phyloP scores from a whole-genome alignment of 1,284 basidiomycete species.

The Sphaerobolus stellatus region DNA sequence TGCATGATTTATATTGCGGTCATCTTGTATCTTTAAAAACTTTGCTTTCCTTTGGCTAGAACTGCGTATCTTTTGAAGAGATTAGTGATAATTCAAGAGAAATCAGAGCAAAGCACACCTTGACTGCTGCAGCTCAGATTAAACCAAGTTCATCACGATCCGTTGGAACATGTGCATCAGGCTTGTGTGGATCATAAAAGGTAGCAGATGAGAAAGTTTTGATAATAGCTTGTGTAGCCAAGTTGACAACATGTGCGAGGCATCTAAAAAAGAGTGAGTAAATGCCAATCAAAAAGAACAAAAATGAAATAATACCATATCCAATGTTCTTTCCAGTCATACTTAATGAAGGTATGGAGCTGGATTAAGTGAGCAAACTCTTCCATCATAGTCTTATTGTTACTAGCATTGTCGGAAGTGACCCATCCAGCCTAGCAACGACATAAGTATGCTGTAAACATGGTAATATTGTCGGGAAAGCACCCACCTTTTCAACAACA shows the following conservation, averaged over 20 bases:
- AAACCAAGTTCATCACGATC: conserved; percentile 31
- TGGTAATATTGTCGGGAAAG: not conserved
- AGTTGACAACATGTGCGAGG: conserved; percentile 40
- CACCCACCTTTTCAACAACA: conserved; percentile 17
- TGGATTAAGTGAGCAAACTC: conserved; percentile 10
- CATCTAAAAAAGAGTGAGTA: conserved; percentile 31
- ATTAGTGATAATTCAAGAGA: not conserved
- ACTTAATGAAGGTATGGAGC: not conserved
- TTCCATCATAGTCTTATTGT: conserved; percentile 24
- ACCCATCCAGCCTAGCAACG: conserved; percentile 28
- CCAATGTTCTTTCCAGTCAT: not conserved
- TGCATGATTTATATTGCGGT: conserved; percentile 5
- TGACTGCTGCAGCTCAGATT: conserved; percentile 30
- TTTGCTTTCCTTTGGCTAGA: conserved; percentile 33
- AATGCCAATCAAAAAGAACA: not conserved
- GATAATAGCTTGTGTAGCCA: conserved; percentile 35
- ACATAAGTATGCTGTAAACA: not conserved
- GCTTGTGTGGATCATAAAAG: conserved; percentile 26
- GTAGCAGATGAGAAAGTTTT: conserved; percentile 29
- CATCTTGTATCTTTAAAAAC: conserved; percentile 27
- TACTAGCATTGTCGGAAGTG: conserved; percentile 26
- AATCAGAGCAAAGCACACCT: conserved; percentile 24
- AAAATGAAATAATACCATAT: not conserved
- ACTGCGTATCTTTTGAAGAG: conserved; percentile 29
- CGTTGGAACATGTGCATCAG: conserved; percentile 19